These are phyloP conservation scores for Annulohypoxylon truncatum DNA, from an alignment of 2,329 filamentous ascomycete genomes.

Conservation along the genomic window DNA sequence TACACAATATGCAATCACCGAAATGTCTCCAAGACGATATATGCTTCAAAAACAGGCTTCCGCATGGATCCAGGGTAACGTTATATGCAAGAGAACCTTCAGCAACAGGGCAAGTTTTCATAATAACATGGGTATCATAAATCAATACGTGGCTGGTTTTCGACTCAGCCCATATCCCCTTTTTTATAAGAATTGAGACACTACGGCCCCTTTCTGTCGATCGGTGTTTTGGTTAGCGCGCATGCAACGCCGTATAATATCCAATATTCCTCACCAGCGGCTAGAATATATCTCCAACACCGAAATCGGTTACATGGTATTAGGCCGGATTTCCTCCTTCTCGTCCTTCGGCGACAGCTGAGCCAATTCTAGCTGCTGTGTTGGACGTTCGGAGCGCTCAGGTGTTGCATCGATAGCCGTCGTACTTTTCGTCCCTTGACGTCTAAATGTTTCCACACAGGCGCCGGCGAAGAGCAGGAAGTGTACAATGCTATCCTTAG, in stretches of 20 bases:
- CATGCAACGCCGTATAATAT: conserved; percentile 6
- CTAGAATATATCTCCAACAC: neutral
- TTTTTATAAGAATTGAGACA: neutral
- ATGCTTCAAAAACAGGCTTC: neutral
- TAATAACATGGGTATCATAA: neutral
- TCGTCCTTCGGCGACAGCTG: neutral
- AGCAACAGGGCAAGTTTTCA: neutral
- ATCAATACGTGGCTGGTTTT: neutral
- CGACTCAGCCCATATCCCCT: neutral
- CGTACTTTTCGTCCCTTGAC: conserved; percentile 11
- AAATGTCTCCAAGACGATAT: neutral
- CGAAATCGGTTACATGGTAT: neutral
- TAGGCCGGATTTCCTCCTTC: neutral
- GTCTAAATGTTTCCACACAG: conserved; percentile 35
- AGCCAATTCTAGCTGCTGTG: neutral
- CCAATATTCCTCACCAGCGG: neutral
- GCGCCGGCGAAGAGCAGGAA: conserved; percentile 44
- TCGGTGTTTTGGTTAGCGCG: conserved; percentile 11
- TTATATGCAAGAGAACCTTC: neutral
- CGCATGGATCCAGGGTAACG: neutral
- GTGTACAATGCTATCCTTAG: conserved; percentile 40
- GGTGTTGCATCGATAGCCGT: neutral
- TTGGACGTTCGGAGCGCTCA: neutral
- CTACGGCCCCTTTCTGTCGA: neutral
- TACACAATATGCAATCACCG: neutral